Conservation (phyloP, 306 rosid species). For the Fragaria iinumae region DNA sequence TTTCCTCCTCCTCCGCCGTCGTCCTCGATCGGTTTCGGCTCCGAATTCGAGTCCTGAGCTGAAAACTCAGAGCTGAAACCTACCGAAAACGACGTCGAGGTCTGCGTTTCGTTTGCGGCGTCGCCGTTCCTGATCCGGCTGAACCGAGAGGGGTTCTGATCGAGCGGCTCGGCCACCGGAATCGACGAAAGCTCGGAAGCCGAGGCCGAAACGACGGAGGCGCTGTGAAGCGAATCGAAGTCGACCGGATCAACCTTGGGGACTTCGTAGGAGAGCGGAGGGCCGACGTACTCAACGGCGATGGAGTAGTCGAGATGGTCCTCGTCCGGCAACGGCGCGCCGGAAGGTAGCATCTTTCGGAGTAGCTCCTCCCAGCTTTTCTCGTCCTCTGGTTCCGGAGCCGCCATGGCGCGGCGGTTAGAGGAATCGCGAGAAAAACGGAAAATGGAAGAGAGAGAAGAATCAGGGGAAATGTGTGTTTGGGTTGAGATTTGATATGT, state of each 20-base stretch:
- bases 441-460: background rate
- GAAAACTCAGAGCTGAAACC: constrained; percentile 35
- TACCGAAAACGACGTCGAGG: constrained; percentile 51
- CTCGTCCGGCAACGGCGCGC: constrained; percentile 80
- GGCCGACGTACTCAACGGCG: constrained; percentile 72
- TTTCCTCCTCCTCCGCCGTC: constrained; percentile 28
- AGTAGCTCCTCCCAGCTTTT: constrained; percentile 59
- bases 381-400: constrained; percentile 47
- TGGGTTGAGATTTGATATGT: background rate
- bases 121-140: constrained; percentile 45
- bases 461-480: background rate
- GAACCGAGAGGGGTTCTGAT: constrained; percentile 44
- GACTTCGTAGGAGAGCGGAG: constrained; percentile 63
- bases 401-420: constrained; percentile 56
- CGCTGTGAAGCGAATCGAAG: constrained; percentile 33
- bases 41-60: constrained; percentile 22
- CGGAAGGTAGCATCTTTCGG: constrained; percentile 74
- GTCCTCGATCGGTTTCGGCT: constrained; percentile 5
- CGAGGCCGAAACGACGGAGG: constrained; percentile 36
- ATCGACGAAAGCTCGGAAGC: constrained; percentile 43
- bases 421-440: constrained; percentile 29
- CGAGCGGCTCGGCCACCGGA: constrained; percentile 58
- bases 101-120: constrained; percentile 29
- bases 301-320: constrained; percentile 85
- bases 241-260: constrained; percentile 72